Evolutionary conservation across 805 yeast genomes (phyloP), one percentile per base, ranked within the genome.

Genomic region (Candida nonsorbophila): DNA sequence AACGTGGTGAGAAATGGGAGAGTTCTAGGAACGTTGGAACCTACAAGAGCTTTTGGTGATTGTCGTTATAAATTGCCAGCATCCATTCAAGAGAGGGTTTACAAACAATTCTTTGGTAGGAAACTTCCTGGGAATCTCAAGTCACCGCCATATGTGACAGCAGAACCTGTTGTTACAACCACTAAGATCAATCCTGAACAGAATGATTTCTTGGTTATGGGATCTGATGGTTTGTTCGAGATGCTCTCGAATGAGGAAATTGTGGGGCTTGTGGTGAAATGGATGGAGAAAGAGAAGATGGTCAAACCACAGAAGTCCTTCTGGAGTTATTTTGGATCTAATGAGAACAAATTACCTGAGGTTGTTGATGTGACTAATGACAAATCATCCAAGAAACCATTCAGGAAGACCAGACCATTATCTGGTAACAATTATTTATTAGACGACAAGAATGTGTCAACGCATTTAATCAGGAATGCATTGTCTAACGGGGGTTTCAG

Each of bases 121-220:
- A 60, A 72, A 34, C 73, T 84, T 14, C 94, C 94, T 18, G 73
- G 74, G 29, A 73, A 76, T 42, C 69, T 85, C 36, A 66, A 77
- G 36, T 81, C 96, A 2, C 98, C 98, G 3, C 98, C 98, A 0
- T 92, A 92, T 53, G 97, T 92, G 20, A 92, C 98, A 1, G 97
- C 98, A 1, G 88, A 82, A 53, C 98, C 98, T 0, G 94, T 83
- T 16, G 69, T 88, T 15, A 82, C 95, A 3, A 79, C 95, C 2
- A 81, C 88, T 8, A 76, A 79, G 46, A 72, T 88, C 28, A 69
- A 70, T 28, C 81, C 87, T 1, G 64, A 69, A 13, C 75, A 79
- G 40, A 79, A 84, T 41, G 92, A 86, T 49, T 92, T 92, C 46
- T 60, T 92, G 52, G 95, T 92, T 18, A 66, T 92, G 73, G 98